These are phyloP conservation scores for Ophiostoma pallidulum DNA, from an alignment of 2,329 filamentous ascomycete genomes.

Conservation along the genomic window DNA sequence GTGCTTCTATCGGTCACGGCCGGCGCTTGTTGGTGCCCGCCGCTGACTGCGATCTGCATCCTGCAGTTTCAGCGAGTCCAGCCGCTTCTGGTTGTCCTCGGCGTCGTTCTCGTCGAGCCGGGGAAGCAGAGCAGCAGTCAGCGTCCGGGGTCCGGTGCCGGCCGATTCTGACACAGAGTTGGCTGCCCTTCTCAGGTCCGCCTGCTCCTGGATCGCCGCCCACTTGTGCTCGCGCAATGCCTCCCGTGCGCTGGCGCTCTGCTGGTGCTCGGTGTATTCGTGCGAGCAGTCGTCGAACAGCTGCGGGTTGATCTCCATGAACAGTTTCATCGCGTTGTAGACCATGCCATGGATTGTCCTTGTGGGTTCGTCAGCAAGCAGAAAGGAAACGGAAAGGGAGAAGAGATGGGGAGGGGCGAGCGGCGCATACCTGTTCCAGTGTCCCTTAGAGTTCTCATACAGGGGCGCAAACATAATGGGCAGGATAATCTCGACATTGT, in stretches of 20 bases:
- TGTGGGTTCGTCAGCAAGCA: not conserved
- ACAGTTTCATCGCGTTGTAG: conserved; percentile 99
- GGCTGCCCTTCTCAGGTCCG: conserved; percentile 53
- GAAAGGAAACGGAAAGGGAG: not conserved
- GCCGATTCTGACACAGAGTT: conserved; percentile 28
- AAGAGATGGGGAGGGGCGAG: not conserved
- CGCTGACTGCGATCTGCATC: conserved; percentile 59
- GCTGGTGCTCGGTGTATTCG: conserved; percentile 94
- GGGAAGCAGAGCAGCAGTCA: conserved; percentile 23
- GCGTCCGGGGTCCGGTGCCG: not conserved
- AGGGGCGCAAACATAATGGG: conserved; percentile 99
- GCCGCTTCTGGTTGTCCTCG: conserved; percentile 74
- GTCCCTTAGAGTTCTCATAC: conserved; percentile 97
- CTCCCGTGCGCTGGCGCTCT: conserved; percentile 78
- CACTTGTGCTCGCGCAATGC: conserved; percentile 76
- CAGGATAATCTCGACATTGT: conserved; percentile 96
- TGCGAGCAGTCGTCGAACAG: conserved; percentile 98
- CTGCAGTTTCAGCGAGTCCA: conserved; percentile 84
- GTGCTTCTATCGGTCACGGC: conserved; percentile 49
- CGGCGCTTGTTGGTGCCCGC: conserved; percentile 28
- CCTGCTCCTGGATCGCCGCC: conserved; percentile 75
- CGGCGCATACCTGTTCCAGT: conserved; percentile 76
- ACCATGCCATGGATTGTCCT: conserved; percentile 99
- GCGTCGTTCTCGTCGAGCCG: conserved; percentile 70
- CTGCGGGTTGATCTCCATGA: conserved; percentile 99